Percentiles rank a stretch among this genome's conserved stretches.
Conservation (phyloP, 192 early-diverging fungal genomes). For the Umbelopsis isabellina region DNA sequence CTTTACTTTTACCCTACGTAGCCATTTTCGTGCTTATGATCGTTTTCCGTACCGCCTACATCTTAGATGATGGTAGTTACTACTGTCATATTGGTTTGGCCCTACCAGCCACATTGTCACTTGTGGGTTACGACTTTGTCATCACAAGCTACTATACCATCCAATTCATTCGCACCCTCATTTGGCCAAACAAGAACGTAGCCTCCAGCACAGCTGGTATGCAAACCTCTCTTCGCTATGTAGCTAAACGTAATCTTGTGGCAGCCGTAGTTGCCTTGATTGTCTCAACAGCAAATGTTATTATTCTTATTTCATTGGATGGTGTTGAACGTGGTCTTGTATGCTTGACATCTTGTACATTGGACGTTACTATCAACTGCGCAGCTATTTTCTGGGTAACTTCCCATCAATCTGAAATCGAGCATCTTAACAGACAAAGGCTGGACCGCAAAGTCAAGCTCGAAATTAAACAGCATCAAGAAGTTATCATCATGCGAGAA, state of each 20-base stretch:
- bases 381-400: conserved; percentile 53
- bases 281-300: conserved; percentile 46
- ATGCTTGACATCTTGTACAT: conserved; percentile 49
- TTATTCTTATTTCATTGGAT: conserved; percentile 40
- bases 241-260: conserved; percentile 46
- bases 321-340: conserved; percentile 50
- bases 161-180: background rate
- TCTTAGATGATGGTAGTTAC: conserved; percentile 30
- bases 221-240: conserved; percentile 26
- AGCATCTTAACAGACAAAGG: conserved; percentile 17
- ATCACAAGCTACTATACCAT: conserved; percentile 24
- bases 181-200: background rate
- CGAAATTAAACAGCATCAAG: conserved; percentile 46
- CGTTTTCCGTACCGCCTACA: conserved; percentile 24
- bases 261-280: conserved; percentile 45
- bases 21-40: conserved; percentile 38
- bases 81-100: conserved; percentile 28
- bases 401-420: conserved; percentile 27
- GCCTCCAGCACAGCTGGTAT: background rate
- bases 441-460: conserved; percentile 28
- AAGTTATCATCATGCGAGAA: conserved; percentile 36
- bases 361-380: conserved; percentile 54
- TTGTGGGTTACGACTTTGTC: conserved; percentile 30
- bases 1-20: conserved; percentile 36
- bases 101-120: conserved; percentile 20